Evolutionary conservation across 2,329 filamentous ascomycete species (phyloP), one percentile per base, ranked within the genome.

Genomic region (Penicillium janthinellum): DNA sequence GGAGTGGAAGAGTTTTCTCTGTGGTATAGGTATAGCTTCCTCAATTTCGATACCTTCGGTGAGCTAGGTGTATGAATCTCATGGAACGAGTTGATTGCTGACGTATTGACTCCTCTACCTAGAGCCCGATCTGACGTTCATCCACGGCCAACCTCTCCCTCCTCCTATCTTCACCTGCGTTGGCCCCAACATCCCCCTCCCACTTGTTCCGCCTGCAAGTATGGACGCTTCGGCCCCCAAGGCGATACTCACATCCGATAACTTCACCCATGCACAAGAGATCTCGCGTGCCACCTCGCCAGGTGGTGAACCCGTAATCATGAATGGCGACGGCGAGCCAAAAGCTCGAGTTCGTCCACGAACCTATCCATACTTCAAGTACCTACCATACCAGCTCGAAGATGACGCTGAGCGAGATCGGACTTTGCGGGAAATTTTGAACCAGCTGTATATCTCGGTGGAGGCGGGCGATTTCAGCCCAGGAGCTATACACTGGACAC

Each of bases 401-500:
- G 87, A 90, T 72, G 90, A 94, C 64, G 75, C 83, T 37, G 86
- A 92, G 77, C 86, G 93, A 64, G 88, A 96, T 73, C 84, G 83
- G 53, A 92, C 93, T 63, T 82, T 99, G 49, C 84, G 89, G 48
- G 91, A 92, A 73, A 98, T 97, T 69, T 83, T 98, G 67, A 95
- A 93, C 75, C 91, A 96, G 72, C 88, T 99, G 34, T 98, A 96
- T 75, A 91, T 97, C 68, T 87, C 94, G 58, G 84, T 99, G 64
- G 89, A 92, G 73, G 90, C 95, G 3, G 92, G 96, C 66, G 95
- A 99, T 77, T 98, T 98, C 77, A 89, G 90, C 25, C 91, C 94
- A 0, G 95, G 95, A 37, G 95, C 94, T 31, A 83, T 96, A 62
- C 94, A 99, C 78, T 99, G 95, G 95, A 97, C 95, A 15, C 88